These are phyloP conservation scores for Alternaria gaisen DNA, from an alignment of 2,329 filamentous ascomycete species.

Conservation along the genomic window DNA sequence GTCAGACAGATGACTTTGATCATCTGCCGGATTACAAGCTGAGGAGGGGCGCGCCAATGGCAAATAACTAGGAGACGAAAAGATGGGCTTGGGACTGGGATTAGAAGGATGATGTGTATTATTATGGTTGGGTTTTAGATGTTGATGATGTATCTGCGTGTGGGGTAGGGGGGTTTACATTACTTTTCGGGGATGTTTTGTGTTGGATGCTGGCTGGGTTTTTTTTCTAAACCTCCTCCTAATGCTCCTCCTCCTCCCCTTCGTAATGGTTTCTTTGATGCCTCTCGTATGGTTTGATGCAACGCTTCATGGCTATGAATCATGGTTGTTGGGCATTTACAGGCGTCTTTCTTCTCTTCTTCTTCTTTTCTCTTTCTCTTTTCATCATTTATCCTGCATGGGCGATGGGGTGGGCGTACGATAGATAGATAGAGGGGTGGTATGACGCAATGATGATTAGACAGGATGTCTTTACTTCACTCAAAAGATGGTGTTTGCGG, in stretches of 20 bases:
- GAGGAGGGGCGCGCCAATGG: slow-evolving; percentile 62
- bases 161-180: background rate
- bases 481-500: background rate
- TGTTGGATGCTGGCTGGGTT: background rate
- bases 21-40: slow-evolving; percentile 86
- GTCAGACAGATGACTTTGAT: slow-evolving; percentile 79
- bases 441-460: background rate
- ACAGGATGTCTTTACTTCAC: background rate
- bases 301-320: background rate
- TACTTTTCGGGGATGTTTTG: background rate
- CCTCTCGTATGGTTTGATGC: background rate
- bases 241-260: background rate
- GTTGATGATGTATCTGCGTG: background rate
- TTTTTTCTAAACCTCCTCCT: background rate
- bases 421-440: background rate
- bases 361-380: background rate
- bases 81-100: background rate
- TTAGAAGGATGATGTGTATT: slow-evolving; percentile 9
- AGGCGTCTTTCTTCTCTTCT: slow-evolving; percentile 1
- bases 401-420: background rate
- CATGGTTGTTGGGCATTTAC: slow-evolving; percentile 15
- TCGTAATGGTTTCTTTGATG: background rate
- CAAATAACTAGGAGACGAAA: slow-evolving; percentile 22
- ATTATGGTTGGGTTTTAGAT: slow-evolving; percentile 3
- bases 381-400: background rate